A percentile compares a stretch with the other conserved stretches of the same genome.
phyloP scores from a whole-genome alignment of 306 rosid species.

The Trifolium pratense region DNA sequence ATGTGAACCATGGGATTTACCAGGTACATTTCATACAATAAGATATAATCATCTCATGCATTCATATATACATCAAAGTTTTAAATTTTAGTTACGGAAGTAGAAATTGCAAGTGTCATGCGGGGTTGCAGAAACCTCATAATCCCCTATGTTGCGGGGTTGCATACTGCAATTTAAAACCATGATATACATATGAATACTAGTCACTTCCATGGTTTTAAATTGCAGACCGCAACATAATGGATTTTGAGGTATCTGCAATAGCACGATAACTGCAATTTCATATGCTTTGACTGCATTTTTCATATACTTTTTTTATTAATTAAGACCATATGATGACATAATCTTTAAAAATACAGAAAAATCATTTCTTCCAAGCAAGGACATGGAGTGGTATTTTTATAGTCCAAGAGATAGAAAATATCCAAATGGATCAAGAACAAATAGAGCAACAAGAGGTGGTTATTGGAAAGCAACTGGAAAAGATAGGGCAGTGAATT shows the following conservation, averaged over 20 bases:
- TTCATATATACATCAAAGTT: background rate
- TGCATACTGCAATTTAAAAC: too few relatives aligned
- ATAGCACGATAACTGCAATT: too few relatives aligned
- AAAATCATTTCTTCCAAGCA: conserved; percentile 84
- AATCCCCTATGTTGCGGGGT: too few relatives aligned
- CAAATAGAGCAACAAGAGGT: conserved; percentile 83
- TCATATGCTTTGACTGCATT: too few relatives aligned
- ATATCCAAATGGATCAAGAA: conserved; percentile 99
- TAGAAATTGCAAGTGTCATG: too few relatives aligned
- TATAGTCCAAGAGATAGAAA: conserved; percentile 90
- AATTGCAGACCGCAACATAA: too few relatives aligned
- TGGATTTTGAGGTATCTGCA: background rate
- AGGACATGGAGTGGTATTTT: conserved; percentile 97
- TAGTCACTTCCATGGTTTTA: too few relatives aligned
- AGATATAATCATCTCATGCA: background rate
- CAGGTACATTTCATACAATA: conserved; percentile 57
- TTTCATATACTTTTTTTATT: too few relatives aligned
- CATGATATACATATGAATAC: too few relatives aligned
- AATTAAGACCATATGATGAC: background rate
- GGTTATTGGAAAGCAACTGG: conserved; percentile 99
- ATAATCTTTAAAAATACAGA: conserved; percentile 45
- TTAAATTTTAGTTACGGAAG: too few relatives aligned
- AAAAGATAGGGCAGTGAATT: conserved; percentile 77
- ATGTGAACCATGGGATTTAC: conserved; percentile 98
- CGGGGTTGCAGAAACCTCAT: too few relatives aligned